Base-by-base conservation (phyloP, 2,329 filamentous ascomycete species). In the Phialophora expanda region DNA sequence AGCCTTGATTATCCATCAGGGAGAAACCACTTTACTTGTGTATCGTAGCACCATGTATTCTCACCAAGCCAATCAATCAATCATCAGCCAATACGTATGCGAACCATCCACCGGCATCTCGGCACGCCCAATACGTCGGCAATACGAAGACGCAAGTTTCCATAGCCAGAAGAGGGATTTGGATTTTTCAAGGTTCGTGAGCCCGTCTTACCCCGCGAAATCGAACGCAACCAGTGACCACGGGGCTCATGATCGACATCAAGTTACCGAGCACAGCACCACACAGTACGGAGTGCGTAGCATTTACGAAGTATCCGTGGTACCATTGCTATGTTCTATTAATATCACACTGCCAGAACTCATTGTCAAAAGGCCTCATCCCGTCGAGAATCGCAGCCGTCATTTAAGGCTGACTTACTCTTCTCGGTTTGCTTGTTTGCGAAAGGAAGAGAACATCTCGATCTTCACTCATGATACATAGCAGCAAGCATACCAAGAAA, bases 61-160 rank as follows among this genome's bases (percentile, higher is more conserved):
- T 44, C 38, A 44, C 38, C 17, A 44, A 44, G 38, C 38, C 38
- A 44, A 8, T 20, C 17, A n/a, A n/a, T n/a, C 14, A n/a, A n/a
- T 3, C 14, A 6, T 20, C 38, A 6, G 8, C 48, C 20, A 51
- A 11, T 24, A 51, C 20, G 14, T 11, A 2, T 20, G 44, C 44
- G 7, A 4, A 51, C 48, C 20, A 4, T 41, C 38, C 38, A n/a
- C 17, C 38, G 38, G 38, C 38, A 44, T 44, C 17, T 44, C 38
- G 26, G 22, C 48, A 53, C 48, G 20, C 26, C 2, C 22, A 53
- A 53, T 53, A 53, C 48, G 48, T 53, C 48, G 48, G 20, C 22
- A 53, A 53, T 53, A 53, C 48, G 48, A 53, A 22, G 44, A n/a
- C 44, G 9, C 41, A 48, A 4, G 14, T n/a, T 22, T 9, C 22